Conservation (phyloP, 2,329 filamentous ascomycete species). For the Juglanconis sp. region DNA sequence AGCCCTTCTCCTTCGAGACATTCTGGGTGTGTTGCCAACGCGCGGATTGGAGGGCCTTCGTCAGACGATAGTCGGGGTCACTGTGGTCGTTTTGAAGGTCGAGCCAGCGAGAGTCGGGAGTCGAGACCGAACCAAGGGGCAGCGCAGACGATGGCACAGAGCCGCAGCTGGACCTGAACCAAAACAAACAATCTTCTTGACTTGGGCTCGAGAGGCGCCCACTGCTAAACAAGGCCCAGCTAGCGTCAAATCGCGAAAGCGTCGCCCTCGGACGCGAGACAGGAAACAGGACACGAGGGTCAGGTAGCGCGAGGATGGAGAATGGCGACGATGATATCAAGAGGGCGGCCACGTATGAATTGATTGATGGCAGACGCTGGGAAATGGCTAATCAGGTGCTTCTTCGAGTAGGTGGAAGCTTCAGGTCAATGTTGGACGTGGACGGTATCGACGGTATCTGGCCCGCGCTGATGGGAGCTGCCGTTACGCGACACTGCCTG, state of each 20-base stretch:
- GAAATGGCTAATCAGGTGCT: neutral
- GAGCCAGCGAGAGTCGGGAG: neutral
- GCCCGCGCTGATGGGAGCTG: neutral
- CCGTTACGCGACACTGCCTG: neutral
- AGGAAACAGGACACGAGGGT: neutral
- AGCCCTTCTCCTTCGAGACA: conserved; percentile 38
- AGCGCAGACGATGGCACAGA: neutral
- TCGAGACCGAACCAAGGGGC: neutral
- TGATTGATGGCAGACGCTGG: neutral
- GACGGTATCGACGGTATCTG: neutral
- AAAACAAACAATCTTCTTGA: neutral
- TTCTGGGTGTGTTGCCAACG: conserved; percentile 22
- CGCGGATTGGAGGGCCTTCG: neutral
- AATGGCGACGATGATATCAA: neutral
- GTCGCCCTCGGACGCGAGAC: conserved; percentile 3
- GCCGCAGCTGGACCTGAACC: conserved; percentile 1
- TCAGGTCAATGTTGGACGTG: too few species aligned
- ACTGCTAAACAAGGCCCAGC: neutral
- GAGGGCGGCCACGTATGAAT: neutral
- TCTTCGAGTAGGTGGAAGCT: too few species aligned
- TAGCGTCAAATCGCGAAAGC: conserved; percentile 13
- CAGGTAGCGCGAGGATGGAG: neutral
- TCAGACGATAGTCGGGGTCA: neutral
- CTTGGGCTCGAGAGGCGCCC: neutral
- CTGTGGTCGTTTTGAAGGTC: neutral